phyloP scores from a whole-genome alignment of 1,139 yeast species.

The Hanseniaspora sp. region DNA sequence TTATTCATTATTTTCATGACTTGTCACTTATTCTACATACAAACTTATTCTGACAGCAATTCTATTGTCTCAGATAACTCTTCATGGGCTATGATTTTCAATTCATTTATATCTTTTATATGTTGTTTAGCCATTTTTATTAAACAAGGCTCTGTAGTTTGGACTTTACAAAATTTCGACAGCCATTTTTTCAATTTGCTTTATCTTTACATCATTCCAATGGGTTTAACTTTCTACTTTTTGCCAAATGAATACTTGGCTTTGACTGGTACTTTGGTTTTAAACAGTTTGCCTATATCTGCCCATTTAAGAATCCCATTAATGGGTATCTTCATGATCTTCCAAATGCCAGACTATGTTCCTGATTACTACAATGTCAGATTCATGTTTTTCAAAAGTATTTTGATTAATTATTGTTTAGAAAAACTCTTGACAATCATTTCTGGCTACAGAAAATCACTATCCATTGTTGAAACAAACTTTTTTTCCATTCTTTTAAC shows the following conservation, averaged over 20 bases:
- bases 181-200: slow-evolving; percentile 10
- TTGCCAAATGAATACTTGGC: slow-evolving; percentile 8
- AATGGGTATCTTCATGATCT: slow-evolving; percentile 16
- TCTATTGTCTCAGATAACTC: slow-evolving; percentile 6
- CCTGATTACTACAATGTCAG: slow-evolving; percentile 13
- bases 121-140: slow-evolving; percentile 11
- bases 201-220: slow-evolving; percentile 13
- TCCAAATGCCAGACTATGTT: slow-evolving; percentile 7
- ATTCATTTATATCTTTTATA: slow-evolving; percentile 12
- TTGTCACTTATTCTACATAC: slow-evolving; percentile 15
- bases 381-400: slow-evolving; percentile 20
- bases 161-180: slow-evolving; percentile 11
- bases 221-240: slow-evolving; percentile 12
- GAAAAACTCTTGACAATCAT: slow-evolving; percentile 24
- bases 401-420: slow-evolving; percentile 24
- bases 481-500: slow-evolving; percentile 31
- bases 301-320: slow-evolving; percentile 13
- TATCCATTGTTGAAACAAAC: slow-evolving; percentile 31
- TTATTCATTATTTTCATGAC: slow-evolving; percentile 13
- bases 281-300: slow-evolving; percentile 15
- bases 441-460: slow-evolving; percentile 29
- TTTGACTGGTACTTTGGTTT: slow-evolving; percentile 13
- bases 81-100: slow-evolving; percentile 6
- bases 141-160: slow-evolving; percentile 4
- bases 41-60: slow-evolving; percentile 1